Conservation (phyloP, 495 filamentous ascomycete species). For the Podospora pseudocomata region DNA sequence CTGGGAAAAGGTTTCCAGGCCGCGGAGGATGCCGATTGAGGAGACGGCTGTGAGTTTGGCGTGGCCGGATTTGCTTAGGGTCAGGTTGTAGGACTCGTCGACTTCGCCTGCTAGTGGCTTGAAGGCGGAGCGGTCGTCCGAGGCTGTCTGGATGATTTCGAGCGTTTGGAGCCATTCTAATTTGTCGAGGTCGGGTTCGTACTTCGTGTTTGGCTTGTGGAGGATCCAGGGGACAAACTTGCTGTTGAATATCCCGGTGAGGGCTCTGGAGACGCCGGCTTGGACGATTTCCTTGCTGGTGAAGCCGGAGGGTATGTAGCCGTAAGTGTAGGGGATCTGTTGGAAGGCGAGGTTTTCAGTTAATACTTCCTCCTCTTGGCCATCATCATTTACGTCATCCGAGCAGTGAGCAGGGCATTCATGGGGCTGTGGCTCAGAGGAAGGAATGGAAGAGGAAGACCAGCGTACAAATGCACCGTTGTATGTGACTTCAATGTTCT, state of each 20-base stretch:
- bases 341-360: slow-evolving; percentile 31
- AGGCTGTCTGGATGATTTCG: slow-evolving; percentile 53
- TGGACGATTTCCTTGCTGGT: slow-evolving; percentile 49
- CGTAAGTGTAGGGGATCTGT: slow-evolving; percentile 42
- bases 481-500: slow-evolving; percentile 52
- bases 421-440: slow-evolving; percentile 7
- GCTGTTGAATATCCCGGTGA: slow-evolving; percentile 54
- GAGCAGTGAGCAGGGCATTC: background rate
- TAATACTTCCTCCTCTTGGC: slow-evolving; percentile 14
- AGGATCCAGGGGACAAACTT: slow-evolving; percentile 76
- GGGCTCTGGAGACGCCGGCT: slow-evolving; percentile 43
- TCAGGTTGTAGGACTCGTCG: slow-evolving; percentile 70
- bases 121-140: slow-evolving; percentile 51
- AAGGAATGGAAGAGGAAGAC: slow-evolving; percentile 20
- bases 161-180: slow-evolving; percentile 53
- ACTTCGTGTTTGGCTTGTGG: slow-evolving; percentile 53
- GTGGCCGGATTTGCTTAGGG: slow-evolving; percentile 48
- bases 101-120: slow-evolving; percentile 58
- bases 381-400: background rate
- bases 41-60: slow-evolving; percentile 59
- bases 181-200: slow-evolving; percentile 54
- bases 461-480: slow-evolving; percentile 53
- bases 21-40: slow-evolving; percentile 63
- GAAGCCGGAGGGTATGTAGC: slow-evolving; percentile 37
- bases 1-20: slow-evolving; percentile 67